Evolutionary conservation across 768 basidiomycete species (phyloP).

Genomic region (Daedalea quercina): DNA sequence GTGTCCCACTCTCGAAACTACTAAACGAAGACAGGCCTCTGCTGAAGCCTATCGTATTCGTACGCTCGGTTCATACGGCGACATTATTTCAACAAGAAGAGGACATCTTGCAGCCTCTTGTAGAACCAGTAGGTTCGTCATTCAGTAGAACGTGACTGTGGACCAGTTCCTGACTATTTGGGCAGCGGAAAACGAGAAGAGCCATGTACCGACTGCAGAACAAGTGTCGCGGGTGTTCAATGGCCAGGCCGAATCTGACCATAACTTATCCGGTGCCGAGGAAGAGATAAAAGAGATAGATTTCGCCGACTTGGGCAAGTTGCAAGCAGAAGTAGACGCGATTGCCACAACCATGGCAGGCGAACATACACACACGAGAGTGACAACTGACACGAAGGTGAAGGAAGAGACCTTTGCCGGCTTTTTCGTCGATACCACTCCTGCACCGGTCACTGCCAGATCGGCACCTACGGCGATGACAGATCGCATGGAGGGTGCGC

Average conservation of each 20-base stretch:
- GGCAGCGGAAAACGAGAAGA: slow-evolving; percentile 42
- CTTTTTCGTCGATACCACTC: slow-evolving; percentile 29
- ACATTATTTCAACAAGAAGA: slow-evolving; percentile 50
- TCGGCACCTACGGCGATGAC: neutral
- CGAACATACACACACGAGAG: neutral
- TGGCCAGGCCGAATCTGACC: slow-evolving; percentile 4
- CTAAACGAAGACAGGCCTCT: slow-evolving; percentile 54
- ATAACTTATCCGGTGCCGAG: slow-evolving; percentile 8
- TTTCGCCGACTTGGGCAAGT: slow-evolving; percentile 50
- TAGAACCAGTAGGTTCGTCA: slow-evolving; percentile 45
- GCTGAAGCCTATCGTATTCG: slow-evolving; percentile 63
- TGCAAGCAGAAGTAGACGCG: slow-evolving; percentile 36
- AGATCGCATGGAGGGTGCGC: slow-evolving; percentile 7
- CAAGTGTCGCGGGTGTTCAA: slow-evolving; percentile 59
- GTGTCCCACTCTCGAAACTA: slow-evolving; percentile 47
- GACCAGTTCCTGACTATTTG: neutral
- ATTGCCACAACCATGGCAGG: slow-evolving; percentile 8
- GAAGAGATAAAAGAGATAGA: slow-evolving; percentile 38
- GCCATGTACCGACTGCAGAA: slow-evolving; percentile 66
- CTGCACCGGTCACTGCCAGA: neutral
- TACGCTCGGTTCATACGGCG: slow-evolving; percentile 47
- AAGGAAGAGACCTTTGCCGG: slow-evolving; percentile 33
- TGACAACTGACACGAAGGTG: slow-evolving; percentile 2
- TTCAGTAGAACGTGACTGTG: neutral
- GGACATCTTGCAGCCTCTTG: slow-evolving; percentile 50